Evolutionary conservation across 805 yeast species (phyloP).

Genomic region (Hanseniaspora singularis): DNA sequence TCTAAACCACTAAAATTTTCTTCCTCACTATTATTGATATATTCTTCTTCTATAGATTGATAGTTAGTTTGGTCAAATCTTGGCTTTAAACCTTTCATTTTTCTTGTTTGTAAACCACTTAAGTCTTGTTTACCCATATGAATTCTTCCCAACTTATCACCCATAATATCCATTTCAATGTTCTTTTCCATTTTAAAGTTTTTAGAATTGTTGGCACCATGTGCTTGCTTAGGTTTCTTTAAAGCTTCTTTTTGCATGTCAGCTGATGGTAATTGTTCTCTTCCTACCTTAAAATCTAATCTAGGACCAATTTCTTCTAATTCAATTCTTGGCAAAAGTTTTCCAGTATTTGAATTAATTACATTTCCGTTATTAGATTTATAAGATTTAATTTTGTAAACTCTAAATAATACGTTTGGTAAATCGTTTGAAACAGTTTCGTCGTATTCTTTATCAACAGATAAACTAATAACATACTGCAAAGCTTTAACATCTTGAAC

Average conservation of each 20-base stretch:
- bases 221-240: slow-evolving; percentile 57
- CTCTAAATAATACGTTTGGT: slow-evolving; percentile 81
- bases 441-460: slow-evolving; percentile 64
- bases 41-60: slow-evolving; percentile 44
- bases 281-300: slow-evolving; percentile 81
- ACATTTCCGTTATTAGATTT: slow-evolving; percentile 52
- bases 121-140: slow-evolving; percentile 95
- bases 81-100: slow-evolving; percentile 94
- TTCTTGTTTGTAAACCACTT: slow-evolving; percentile 81
- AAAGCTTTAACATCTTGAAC: slow-evolving; percentile 89
- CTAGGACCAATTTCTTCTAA: slow-evolving; percentile 93
- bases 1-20: slow-evolving; percentile 20
- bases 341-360: slow-evolving; percentile 20
- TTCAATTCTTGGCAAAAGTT: slow-evolving; percentile 82
- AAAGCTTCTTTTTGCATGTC: slow-evolving; percentile 85
- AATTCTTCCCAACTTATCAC: slow-evolving; percentile 92
- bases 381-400: slow-evolving; percentile 70
- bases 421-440: slow-evolving; percentile 42
- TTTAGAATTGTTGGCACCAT: slow-evolving; percentile 15
- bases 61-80: slow-evolving; percentile 62
- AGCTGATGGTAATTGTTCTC: slow-evolving; percentile 68
- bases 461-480: slow-evolving; percentile 77
- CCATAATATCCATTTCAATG: slow-evolving; percentile 73
- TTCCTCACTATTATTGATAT: slow-evolving; percentile 32
- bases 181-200: slow-evolving; percentile 72